phyloP scores from a whole-genome alignment of 768 basidiomycete genomes.

The Hericium alpestre region DNA sequence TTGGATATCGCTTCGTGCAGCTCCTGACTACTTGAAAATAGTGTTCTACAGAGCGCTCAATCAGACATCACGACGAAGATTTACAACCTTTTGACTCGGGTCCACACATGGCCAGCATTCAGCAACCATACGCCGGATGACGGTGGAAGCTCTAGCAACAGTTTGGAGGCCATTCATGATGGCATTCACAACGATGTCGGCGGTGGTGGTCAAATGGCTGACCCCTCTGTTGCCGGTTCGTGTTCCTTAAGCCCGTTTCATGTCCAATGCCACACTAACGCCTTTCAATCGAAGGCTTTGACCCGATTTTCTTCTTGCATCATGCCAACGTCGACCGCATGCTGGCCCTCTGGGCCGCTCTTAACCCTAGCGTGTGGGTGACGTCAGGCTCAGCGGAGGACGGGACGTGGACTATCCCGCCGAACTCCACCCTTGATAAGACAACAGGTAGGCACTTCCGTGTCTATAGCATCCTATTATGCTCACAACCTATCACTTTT shows the following conservation, averaged over 20 bases:
- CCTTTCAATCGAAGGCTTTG: conserved; percentile 26
- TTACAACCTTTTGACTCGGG: conserved; percentile 27
- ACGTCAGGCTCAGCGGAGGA: conserved; percentile 11
- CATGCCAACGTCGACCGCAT: conserved; percentile 45
- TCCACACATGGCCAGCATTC: conserved; percentile 33
- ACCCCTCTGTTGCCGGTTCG: conserved; percentile 24
- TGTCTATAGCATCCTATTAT: too few species aligned
- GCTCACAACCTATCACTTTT: background rate
- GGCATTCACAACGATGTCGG: conserved; percentile 24
- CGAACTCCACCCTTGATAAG: background rate
- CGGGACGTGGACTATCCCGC: conserved; percentile 7
- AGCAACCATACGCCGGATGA: conserved; percentile 33
- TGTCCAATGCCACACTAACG: too few species aligned
- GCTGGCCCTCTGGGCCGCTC: conserved; percentile 38
- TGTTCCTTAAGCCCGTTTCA: conserved; percentile 29
- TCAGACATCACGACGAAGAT: conserved; percentile 1
- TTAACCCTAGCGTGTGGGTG: conserved; percentile 34
- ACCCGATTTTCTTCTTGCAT: conserved; percentile 46
- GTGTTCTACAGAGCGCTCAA: conserved; percentile 6
- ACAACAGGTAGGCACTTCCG: conserved; percentile 3
- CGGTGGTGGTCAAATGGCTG: conserved; percentile 15
- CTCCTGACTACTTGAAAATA: background rate
- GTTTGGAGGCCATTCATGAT: conserved; percentile 42
- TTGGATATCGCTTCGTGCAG: background rate
- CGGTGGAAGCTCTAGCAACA: conserved; percentile 30